Conservation (phyloP, 495 filamentous ascomycete genomes). For the Venustampulla echinocandica region DNA sequence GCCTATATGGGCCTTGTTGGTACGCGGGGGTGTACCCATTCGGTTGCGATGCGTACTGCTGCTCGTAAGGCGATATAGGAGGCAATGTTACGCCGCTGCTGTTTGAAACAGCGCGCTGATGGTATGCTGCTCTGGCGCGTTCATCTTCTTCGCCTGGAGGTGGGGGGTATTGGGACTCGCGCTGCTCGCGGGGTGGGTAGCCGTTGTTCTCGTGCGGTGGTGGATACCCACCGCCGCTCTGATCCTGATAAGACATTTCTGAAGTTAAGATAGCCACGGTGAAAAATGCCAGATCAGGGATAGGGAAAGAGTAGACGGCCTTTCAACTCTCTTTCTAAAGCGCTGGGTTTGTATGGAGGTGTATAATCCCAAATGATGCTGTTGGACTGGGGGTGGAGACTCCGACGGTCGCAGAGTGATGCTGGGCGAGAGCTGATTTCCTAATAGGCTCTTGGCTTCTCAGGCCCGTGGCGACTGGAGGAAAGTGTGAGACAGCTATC, state of each 20-base stretch:
- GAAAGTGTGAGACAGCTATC: too few relatives aligned
- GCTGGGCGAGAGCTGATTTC: too few relatives aligned
- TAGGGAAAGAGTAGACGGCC: neutral
- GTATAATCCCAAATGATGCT: neutral
- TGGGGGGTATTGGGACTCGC: constrained; percentile 39
- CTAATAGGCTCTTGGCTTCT: too few relatives aligned
- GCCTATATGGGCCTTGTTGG: constrained; percentile 14
- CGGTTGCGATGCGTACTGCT: constrained; percentile 12
- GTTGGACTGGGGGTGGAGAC: neutral
- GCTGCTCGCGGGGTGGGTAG: constrained; percentile 3
- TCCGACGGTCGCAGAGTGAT: neutral
- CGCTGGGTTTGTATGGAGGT: neutral
- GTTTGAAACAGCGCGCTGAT: constrained; percentile 21
- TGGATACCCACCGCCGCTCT: constrained; percentile 24
- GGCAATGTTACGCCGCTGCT: constrained; percentile 21
- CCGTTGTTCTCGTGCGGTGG: constrained; percentile 9
- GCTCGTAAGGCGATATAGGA: constrained; percentile 23
- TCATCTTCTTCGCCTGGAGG: constrained; percentile 39
- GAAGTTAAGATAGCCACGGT: constrained; percentile 20
- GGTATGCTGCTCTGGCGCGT: constrained; percentile 29
- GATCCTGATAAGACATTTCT: constrained; percentile 24
- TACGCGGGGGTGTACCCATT: constrained; percentile 18
- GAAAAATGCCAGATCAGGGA: neutral
- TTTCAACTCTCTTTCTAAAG: neutral
- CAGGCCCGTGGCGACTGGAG: too few relatives aligned